These are phyloP conservation scores for Boletus subluridellus DNA, from an alignment of 1,284 basidiomycete species.

Conservation along the genomic window DNA sequence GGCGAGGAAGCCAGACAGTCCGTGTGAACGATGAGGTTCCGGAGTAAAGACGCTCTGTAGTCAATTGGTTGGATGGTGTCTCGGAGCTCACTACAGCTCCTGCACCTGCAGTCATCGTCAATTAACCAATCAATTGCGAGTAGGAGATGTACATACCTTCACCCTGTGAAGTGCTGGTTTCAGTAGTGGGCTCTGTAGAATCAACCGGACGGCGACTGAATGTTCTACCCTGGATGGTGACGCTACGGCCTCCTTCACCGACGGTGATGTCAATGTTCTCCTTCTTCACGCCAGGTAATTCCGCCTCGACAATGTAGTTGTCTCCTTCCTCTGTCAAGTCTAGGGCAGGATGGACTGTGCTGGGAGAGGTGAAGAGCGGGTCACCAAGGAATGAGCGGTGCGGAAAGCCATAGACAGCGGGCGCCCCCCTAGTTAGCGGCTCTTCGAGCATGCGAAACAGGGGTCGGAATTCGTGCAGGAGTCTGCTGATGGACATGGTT, in stretches of 20 bases:
- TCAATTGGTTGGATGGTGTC: slow-evolving; percentile 44
- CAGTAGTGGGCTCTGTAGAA: slow-evolving; percentile 21
- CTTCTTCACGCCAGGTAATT: slow-evolving; percentile 74
- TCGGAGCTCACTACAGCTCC: slow-evolving; percentile 33
- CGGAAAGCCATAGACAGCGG: slow-evolving; percentile 34
- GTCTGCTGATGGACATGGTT: slow-evolving; percentile 61
- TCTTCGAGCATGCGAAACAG: slow-evolving; percentile 71
- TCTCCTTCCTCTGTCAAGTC: slow-evolving; percentile 65
- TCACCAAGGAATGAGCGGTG: slow-evolving; percentile 46
- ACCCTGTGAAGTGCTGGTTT: slow-evolving; percentile 1
- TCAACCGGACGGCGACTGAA: slow-evolving; percentile 31
- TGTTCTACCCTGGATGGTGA: slow-evolving; percentile 68
- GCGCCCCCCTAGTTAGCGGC: slow-evolving; percentile 46
- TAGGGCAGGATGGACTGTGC: slow-evolving; percentile 48
- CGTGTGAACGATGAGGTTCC: slow-evolving; percentile 56
- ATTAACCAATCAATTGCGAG: neutral
- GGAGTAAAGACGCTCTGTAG: slow-evolving; percentile 57
- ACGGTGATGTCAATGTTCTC: slow-evolving; percentile 70
- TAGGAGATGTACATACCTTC: slow-evolving; percentile 15
- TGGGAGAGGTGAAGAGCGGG: slow-evolving; percentile 44
- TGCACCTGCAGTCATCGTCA: slow-evolving; percentile 13
- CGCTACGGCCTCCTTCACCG: slow-evolving; percentile 62
- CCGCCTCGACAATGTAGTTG: slow-evolving; percentile 68
- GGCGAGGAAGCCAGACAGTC: slow-evolving; percentile 65
- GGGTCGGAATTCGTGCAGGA: slow-evolving; percentile 69